phyloP scores from a whole-genome alignment of 2,329 filamentous ascomycete species.

The Alternaria metachromatica region DNA sequence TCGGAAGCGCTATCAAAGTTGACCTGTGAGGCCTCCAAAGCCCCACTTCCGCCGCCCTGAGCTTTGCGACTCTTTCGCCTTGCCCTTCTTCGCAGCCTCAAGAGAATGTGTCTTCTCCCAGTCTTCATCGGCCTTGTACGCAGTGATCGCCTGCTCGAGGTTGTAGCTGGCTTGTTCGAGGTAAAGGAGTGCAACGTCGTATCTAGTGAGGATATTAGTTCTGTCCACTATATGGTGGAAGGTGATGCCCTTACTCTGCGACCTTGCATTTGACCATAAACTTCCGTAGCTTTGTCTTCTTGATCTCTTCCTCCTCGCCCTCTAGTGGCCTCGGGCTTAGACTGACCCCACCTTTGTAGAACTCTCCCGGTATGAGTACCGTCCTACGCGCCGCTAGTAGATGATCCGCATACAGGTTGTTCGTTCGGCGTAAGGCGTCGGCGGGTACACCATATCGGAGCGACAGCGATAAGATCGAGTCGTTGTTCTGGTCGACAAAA shows the following conservation, averaged over 20 bases:
- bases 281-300: conserved; percentile 73
- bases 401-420: conserved; percentile 75
- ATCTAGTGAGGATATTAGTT: conserved; percentile 56
- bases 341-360: conserved; percentile 71
- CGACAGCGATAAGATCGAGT: conserved; percentile 72
- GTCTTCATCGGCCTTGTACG: conserved; percentile 73
- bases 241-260: conserved; percentile 65
- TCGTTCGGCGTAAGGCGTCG: conserved; percentile 66
- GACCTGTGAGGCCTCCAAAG: conserved; percentile 46
- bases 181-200: conserved; percentile 76
- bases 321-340: conserved; percentile 75
- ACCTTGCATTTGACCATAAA: conserved; percentile 84
- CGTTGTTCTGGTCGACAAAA: conserved; percentile 73
- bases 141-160: conserved; percentile 67
- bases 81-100: conserved; percentile 55
- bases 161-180: conserved; percentile 73
- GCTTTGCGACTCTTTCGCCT: conserved; percentile 38
- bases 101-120: conserved; percentile 76
- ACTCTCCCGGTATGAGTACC: conserved; percentile 72
- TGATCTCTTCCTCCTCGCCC: conserved; percentile 74
- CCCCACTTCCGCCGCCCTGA: conserved; percentile 45
- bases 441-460: conserved; percentile 74
- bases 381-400: conserved; percentile 73
- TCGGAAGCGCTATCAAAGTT: conserved; percentile 33
- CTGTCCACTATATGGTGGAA: background rate